Conservation (phyloP, 257 asterid species). For the Plectranthus barbatus region DNA sequence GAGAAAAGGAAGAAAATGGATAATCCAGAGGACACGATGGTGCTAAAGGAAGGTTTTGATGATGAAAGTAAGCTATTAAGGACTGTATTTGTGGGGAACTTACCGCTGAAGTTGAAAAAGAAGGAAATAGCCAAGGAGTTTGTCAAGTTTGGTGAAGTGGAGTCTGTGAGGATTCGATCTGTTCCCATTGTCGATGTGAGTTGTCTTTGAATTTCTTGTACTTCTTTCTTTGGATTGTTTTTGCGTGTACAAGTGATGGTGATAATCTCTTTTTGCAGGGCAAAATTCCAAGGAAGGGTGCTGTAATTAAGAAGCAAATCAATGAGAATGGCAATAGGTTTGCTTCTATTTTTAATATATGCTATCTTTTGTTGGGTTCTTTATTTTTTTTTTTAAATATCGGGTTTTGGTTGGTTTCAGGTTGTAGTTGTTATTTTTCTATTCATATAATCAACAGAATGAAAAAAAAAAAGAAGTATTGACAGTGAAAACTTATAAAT, state of each 20-base stretch:
- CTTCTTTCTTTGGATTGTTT: neutral
- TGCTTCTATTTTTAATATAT: neutral
- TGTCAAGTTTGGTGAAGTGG: slow-evolving; percentile 74
- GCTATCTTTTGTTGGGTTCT: neutral
- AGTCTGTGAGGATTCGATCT: slow-evolving; percentile 85
- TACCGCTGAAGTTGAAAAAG: slow-evolving; percentile 77
- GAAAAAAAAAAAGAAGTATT: neutral
- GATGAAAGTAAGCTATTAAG: slow-evolving; percentile 82
- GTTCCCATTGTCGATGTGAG: slow-evolving; percentile 82
- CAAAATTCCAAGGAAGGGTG: slow-evolving; percentile 83
- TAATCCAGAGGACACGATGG: slow-evolving; percentile 64
- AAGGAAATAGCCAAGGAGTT: slow-evolving; percentile 69
- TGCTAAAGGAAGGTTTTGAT: slow-evolving; percentile 78
- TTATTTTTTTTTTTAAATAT: too few relatives aligned
- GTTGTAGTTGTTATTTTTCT: neutral
- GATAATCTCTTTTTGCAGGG: slow-evolving; percentile 37
- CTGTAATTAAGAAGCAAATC: slow-evolving; percentile 59
- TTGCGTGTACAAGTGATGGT: neutral
- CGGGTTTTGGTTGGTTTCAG: neutral
- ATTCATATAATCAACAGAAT: too few relatives aligned
- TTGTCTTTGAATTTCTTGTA: slow-evolving; percentile 8
- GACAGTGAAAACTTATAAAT: neutral
- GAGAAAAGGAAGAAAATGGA: slow-evolving; percentile 90
- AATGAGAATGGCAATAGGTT: slow-evolving; percentile 80
- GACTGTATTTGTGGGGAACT: slow-evolving; percentile 89